A percentile compares a stretch with the other conserved stretches of the same genome.
phyloP scores from a whole-genome alignment of 2,329 filamentous ascomycete species.

The Epichloe aotearoae region DNA sequence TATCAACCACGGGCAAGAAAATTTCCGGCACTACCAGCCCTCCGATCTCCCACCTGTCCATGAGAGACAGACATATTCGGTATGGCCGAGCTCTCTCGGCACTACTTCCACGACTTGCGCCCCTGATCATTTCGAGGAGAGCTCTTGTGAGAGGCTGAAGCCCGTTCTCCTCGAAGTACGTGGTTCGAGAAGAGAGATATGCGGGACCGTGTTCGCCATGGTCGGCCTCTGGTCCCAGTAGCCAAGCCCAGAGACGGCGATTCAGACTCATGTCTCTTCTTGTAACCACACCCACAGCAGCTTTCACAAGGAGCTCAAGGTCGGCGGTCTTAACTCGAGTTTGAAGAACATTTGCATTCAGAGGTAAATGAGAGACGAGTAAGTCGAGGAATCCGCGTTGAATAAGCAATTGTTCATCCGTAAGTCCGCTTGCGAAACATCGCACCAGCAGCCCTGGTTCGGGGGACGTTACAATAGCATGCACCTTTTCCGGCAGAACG shows the following conservation, averaged over 20 bases:
- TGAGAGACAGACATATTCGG: slow-evolving; percentile 82
- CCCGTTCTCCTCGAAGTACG: slow-evolving; percentile 75
- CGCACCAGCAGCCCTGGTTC: slow-evolving; percentile 84
- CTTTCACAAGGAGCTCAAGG: slow-evolving; percentile 66
- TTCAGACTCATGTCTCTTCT: slow-evolving; percentile 96
- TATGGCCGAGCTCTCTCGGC: slow-evolving; percentile 71
- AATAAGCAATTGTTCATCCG: slow-evolving; percentile 78
- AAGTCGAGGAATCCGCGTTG: slow-evolving; percentile 91
- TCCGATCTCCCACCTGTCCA: slow-evolving; percentile 98
- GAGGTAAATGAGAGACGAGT: slow-evolving; percentile 76
- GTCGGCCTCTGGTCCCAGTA: slow-evolving; percentile 58
- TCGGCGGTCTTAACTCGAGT: slow-evolving; percentile 59
- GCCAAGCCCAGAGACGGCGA: slow-evolving; percentile 88
- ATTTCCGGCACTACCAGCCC: slow-evolving; percentile 77
- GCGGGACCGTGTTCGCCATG: slow-evolving; percentile 29
- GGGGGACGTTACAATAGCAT: slow-evolving; percentile 64
- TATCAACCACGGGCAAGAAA: slow-evolving; percentile 75
- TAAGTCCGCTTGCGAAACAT: slow-evolving; percentile 81
- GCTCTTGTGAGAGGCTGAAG: slow-evolving; percentile 61
- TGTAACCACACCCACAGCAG: slow-evolving; percentile 76
- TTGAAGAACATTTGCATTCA: slow-evolving; percentile 73
- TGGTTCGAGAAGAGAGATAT: slow-evolving; percentile 46
- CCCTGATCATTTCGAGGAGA: slow-evolving; percentile 61
- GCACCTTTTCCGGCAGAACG: slow-evolving; percentile 29
- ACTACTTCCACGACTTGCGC: slow-evolving; percentile 14